Conservation (phyloP, 257 asterid species). For the Fraxinus americana region DNA sequence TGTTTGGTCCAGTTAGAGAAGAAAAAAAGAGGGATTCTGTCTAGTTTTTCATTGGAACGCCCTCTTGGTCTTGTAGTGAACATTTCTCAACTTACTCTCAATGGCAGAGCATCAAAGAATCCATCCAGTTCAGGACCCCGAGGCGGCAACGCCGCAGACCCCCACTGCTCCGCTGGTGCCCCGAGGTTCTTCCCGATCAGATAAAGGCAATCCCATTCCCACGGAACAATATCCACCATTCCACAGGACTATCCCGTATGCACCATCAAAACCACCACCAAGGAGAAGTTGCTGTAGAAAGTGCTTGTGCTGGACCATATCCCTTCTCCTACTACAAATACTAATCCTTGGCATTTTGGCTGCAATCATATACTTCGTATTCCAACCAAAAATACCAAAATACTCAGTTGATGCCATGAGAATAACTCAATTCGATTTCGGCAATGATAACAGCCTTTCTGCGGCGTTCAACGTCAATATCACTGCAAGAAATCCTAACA, state of each 20-base stretch:
- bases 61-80: background rate
- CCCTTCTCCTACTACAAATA: constrained; percentile 41
- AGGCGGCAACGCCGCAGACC: constrained; percentile 28
- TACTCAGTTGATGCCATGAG: constrained; percentile 77
- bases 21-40: background rate
- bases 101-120: constrained; percentile 83
- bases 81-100: background rate
- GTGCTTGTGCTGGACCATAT: constrained; percentile 73
- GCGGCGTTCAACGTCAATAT: constrained; percentile 68
- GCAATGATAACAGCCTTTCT: constrained; percentile 57
- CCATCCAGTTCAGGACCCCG: constrained; percentile 71
- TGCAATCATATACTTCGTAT: constrained; percentile 64
- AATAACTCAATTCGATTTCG: constrained; percentile 50
- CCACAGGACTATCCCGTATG: constrained; percentile 43
- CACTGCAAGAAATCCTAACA: constrained; percentile 86
- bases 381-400: constrained; percentile 71
- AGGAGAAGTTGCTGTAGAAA: constrained; percentile 55
- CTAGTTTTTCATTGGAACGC: background rate
- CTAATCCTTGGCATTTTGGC: constrained; percentile 55
- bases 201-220: constrained; percentile 86
- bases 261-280: constrained; percentile 51
- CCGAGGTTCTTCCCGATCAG: constrained; percentile 60
- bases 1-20: constrained; percentile 6
- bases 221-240: constrained; percentile 35
- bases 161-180: constrained; percentile 71